phyloP scores from a whole-genome alignment of 1,139 yeast species.

The Candida frijolesensis region DNA sequence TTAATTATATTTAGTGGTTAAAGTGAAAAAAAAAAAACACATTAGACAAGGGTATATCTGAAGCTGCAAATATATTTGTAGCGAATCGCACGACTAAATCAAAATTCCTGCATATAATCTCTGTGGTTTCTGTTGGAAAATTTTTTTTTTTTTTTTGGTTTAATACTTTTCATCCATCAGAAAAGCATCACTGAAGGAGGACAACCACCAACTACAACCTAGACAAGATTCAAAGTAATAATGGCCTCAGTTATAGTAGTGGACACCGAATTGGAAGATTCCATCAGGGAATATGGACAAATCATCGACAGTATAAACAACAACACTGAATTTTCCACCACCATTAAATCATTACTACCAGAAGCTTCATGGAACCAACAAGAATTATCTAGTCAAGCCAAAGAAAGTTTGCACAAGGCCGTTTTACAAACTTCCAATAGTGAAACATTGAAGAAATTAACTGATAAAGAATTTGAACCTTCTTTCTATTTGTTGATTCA shows the following conservation, averaged over 20 bases:
- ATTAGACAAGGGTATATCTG: not conserved
- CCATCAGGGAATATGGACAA: constrained; percentile 43
- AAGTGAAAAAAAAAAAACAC: not conserved
- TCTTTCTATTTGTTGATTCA: constrained; percentile 45
- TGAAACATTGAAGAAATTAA: constrained; percentile 34
- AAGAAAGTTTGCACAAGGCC: constrained; percentile 29
- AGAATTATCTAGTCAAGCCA: constrained; percentile 27
- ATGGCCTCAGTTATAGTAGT: constrained; percentile 51
- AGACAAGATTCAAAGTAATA: not conserved
- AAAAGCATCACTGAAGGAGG: not conserved
- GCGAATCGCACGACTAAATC: not conserved
- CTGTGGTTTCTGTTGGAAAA: constrained; percentile 9
- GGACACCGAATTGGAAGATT: constrained; percentile 46
- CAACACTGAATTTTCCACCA: constrained; percentile 29
- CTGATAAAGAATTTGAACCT: constrained; percentile 50
- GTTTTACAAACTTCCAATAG: constrained; percentile 30
- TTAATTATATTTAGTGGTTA: not conserved
- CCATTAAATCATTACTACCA: constrained; percentile 27
- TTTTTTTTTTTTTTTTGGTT: constrained; percentile 9
- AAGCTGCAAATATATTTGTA: not conserved
- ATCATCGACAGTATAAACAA: constrained; percentile 40
- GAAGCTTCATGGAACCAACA: constrained; percentile 21
- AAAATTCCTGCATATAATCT: constrained; percentile 6
- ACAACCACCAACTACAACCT: not conserved
- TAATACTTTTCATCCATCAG: not conserved